Percentiles rank a stretch among this genome's conserved stretches.
These are phyloP conservation scores for Amylocystis lapponica DNA, from an alignment of 768 basidiomycete species.

Conservation along the genomic window DNA sequence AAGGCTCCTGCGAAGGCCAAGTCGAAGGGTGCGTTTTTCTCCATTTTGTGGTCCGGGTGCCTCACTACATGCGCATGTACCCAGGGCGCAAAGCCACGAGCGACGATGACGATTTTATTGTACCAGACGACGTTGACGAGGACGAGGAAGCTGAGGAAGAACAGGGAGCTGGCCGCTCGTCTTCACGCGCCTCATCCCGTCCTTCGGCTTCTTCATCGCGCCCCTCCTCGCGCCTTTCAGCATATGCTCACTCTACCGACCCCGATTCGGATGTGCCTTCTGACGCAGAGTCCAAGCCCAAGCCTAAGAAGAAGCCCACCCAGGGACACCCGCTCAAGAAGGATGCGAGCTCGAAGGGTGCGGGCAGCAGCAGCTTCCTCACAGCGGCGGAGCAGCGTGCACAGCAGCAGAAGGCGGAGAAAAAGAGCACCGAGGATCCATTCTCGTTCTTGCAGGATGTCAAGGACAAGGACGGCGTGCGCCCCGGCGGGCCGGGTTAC, in stretches of 20 bases:
- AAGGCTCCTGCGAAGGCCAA: conserved; percentile 48
- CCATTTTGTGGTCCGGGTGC: background rate
- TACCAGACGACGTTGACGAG: conserved; percentile 57
- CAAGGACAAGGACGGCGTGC: conserved; percentile 75
- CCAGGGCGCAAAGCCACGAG: conserved; percentile 36
- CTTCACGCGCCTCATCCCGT: conserved; percentile 43
- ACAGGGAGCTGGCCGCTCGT: conserved; percentile 30
- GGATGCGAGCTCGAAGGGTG: conserved; percentile 23
- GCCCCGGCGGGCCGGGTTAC: conserved; percentile 79
- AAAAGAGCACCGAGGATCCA: conserved; percentile 72
- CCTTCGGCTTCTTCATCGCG: conserved; percentile 24
- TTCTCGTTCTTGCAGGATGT: conserved; percentile 70
- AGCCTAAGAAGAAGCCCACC: conserved; percentile 33
- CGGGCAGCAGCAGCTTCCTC: conserved; percentile 46
- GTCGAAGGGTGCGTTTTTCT: conserved; percentile 1
- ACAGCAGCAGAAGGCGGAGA: conserved; percentile 74
- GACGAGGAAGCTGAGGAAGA: conserved; percentile 36
- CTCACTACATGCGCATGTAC: background rate
- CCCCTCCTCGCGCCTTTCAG: conserved; percentile 30
- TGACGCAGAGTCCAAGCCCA: conserved; percentile 34
- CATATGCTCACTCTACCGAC: conserved; percentile 20
- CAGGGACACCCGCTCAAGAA: conserved; percentile 29
- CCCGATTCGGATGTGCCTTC: too few relatives aligned
- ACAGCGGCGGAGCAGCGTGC: conserved; percentile 79
- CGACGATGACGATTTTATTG: conserved; percentile 71